Conservation (phyloP, 2,329 filamentous ascomycete species). For the Fusarium paranaense region DNA sequence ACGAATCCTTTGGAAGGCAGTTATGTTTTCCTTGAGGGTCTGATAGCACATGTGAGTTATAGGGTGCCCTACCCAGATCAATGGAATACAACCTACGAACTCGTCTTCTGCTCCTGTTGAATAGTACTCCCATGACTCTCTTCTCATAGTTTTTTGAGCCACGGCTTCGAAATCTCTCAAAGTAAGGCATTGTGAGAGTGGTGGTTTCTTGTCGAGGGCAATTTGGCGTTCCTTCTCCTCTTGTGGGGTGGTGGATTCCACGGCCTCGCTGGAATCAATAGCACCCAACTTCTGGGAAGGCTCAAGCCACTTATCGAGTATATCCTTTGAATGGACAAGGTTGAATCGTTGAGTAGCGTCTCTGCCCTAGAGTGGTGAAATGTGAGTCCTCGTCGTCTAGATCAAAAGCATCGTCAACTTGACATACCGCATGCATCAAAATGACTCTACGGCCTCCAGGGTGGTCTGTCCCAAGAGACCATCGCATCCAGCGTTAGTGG, state of each 20-base stretch:
- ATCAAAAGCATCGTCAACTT: rapidly evolving
- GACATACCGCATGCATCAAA: slow-evolving; percentile 21
- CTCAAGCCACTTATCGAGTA: slow-evolving; percentile 23
- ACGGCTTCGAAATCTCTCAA: slow-evolving; percentile 19
- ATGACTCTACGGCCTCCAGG: slow-evolving; percentile 27
- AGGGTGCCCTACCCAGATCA: rapidly evolving
- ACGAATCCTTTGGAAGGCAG: background rate
- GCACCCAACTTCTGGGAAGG: slow-evolving; percentile 12
- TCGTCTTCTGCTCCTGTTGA: slow-evolving; percentile 30
- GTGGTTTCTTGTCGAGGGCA: background rate
- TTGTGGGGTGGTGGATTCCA: background rate
- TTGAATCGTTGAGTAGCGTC: slow-evolving; percentile 22
- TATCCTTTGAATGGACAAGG: slow-evolving; percentile 19
- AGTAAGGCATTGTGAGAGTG: slow-evolving; percentile 7
- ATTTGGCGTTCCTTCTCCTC: background rate
- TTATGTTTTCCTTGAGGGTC: slow-evolving; percentile 18
- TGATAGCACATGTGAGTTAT: background rate
- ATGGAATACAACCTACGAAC: slow-evolving; percentile 4
- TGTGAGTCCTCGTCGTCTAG: rapidly evolving
- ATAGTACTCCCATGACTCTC: slow-evolving; percentile 25
- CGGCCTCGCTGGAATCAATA: background rate
- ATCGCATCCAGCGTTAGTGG: background rate
- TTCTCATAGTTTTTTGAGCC: slow-evolving; percentile 4
- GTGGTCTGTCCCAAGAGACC: background rate
- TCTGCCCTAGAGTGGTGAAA: background rate